A percentile compares a stretch with the other conserved stretches of the same genome.
Evolutionary conservation across 495 filamentous ascomycete genomes (phyloP).

Genomic region (Penicillium parvum): DNA sequence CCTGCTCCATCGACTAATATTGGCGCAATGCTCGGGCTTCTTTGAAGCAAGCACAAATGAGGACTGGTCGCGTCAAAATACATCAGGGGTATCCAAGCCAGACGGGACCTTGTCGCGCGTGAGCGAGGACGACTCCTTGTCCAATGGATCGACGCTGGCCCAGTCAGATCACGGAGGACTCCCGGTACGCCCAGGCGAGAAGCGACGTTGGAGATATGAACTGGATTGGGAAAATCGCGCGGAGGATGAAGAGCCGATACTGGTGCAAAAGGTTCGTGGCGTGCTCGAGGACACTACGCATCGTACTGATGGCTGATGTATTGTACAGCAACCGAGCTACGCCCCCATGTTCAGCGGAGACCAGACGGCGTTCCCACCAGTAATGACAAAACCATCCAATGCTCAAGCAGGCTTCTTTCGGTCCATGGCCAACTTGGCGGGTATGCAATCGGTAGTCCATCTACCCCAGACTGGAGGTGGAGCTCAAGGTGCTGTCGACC

Average conservation of each 20-base stretch:
- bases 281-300: background rate
- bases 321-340: slow-evolving; percentile 40
- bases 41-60: slow-evolving; percentile 86
- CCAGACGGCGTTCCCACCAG: slow-evolving; percentile 43
- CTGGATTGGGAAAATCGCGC: slow-evolving; percentile 68
- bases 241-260: slow-evolving; percentile 78
- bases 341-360: slow-evolving; percentile 48
- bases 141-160: slow-evolving; percentile 38
- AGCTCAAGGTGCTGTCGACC: slow-evolving; percentile 55
- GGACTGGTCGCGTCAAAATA: slow-evolving; percentile 67
- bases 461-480: slow-evolving; percentile 30
- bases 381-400: slow-evolving; percentile 50
- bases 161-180: slow-evolving; percentile 35
- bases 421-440: slow-evolving; percentile 72
- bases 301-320: too few species aligned
- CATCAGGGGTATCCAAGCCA: slow-evolving; percentile 19
- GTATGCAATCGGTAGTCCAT: slow-evolving; percentile 50
- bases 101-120: slow-evolving; percentile 50
- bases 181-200: slow-evolving; percentile 33
- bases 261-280: slow-evolving; percentile 67
- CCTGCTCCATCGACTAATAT: slow-evolving; percentile 76
- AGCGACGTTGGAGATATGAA: slow-evolving; percentile 78
- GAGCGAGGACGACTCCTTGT: slow-evolving; percentile 50
- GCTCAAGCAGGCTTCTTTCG: slow-evolving; percentile 69
- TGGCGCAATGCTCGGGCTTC: slow-evolving; percentile 86